Evolutionary conservation across 768 basidiomycete species (phyloP).

Genomic region (Macrolepiota dolichaula): DNA sequence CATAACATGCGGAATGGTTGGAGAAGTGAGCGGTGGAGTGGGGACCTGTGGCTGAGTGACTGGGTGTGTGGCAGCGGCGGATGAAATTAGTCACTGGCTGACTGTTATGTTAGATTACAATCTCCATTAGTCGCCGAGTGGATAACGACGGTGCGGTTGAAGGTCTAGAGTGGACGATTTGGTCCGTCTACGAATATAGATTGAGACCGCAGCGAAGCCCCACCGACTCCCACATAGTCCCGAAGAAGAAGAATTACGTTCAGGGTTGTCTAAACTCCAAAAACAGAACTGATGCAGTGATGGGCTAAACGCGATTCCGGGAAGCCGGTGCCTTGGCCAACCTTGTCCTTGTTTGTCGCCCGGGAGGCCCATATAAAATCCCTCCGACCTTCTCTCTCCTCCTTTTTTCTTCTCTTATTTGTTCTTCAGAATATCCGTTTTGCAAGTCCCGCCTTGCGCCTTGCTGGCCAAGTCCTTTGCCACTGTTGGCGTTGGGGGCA

Average conservation of each 20-base stretch:
- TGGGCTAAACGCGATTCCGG: not conserved
- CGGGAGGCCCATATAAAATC: not conserved
- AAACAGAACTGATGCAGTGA: slow-evolving; percentile 1
- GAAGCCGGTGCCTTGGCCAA: not conserved
- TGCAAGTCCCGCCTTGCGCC: slow-evolving; percentile 11
- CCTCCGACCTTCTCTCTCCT: not conserved
- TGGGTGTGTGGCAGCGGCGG: not conserved
- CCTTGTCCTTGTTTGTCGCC: not conserved
- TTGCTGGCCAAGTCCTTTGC: slow-evolving; percentile 12
- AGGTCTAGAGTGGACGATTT: not conserved
- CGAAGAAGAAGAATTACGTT: not conserved
- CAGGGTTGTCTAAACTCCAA: not conserved
- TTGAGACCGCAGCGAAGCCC: not conserved
- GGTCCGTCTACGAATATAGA: not conserved
- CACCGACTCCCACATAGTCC: slow-evolving; percentile 1
- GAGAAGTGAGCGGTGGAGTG: not conserved
- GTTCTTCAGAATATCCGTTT: not conserved
- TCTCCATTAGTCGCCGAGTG: not conserved
- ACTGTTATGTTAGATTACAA: not conserved
- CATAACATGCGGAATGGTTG: not conserved
- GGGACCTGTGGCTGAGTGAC: not conserved
- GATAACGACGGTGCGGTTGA: not conserved
- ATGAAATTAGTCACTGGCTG: not conserved
- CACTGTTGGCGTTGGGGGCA: slow-evolving; percentile 9
- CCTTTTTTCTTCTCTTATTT: not conserved